These are phyloP conservation scores for Coleophoma crateriformis DNA, from an alignment of 2,329 filamentous ascomycete species.

Conservation along the genomic window DNA sequence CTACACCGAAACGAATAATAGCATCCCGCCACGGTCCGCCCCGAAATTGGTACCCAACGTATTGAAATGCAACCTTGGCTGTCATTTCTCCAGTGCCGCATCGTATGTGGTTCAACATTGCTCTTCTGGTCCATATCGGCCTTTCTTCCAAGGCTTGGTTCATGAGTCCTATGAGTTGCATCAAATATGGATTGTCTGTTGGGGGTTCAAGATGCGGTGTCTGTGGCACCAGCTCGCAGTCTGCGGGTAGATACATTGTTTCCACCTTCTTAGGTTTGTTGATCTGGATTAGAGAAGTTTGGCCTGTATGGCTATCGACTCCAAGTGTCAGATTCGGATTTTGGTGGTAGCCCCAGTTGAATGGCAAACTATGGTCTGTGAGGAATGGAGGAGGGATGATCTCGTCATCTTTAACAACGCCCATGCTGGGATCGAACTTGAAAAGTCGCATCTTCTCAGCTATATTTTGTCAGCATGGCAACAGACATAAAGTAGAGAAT, in stretches of 20 bases:
- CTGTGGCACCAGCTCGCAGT: slow-evolving; percentile 14
- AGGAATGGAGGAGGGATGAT: slow-evolving; percentile 78
- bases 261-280: slow-evolving; percentile 13
- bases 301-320: slow-evolving; percentile 24
- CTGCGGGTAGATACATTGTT: slow-evolving; percentile 15
- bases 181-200: slow-evolving; percentile 47
- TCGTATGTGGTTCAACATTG: slow-evolving; percentile 67
- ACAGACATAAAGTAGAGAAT: background rate
- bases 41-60: slow-evolving; percentile 87
- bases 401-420: slow-evolving; percentile 55
- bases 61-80: slow-evolving; percentile 72
- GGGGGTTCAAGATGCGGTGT: slow-evolving; percentile 6
- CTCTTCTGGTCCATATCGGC: slow-evolving; percentile 82
- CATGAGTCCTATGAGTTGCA: slow-evolving; percentile 59
- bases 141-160: slow-evolving; percentile 62
- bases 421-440: slow-evolving; percentile 57
- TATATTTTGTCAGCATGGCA: slow-evolving; percentile 24
- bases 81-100: slow-evolving; percentile 44
- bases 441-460: slow-evolving; percentile 59
- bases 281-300: slow-evolving; percentile 21
- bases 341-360: slow-evolving; percentile 78
- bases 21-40: slow-evolving; percentile 89
- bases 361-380: slow-evolving; percentile 67
- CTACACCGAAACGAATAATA: slow-evolving; percentile 78
- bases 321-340: slow-evolving; percentile 59